Conservation (phyloP, 192 early-diverging fungal genomes). For the Backusella luteola region DNA sequence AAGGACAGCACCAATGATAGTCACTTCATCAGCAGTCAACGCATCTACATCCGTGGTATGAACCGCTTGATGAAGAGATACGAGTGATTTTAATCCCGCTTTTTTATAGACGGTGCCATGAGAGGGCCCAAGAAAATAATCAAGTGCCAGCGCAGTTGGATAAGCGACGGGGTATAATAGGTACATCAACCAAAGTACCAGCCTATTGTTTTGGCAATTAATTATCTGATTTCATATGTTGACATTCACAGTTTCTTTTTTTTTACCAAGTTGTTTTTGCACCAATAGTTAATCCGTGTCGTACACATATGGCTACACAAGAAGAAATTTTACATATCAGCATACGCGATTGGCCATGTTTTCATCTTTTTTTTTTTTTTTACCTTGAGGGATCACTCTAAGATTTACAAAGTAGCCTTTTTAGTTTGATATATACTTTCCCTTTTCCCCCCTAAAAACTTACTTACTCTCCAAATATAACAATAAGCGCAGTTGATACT, state of each 20-base stretch:
- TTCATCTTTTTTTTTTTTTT: not conserved
- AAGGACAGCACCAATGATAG: conserved; percentile 73
- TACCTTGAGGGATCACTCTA: conserved; percentile 79
- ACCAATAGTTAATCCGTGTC: conserved; percentile 88
- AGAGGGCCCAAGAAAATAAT: conserved; percentile 79
- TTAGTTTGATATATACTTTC: not conserved
- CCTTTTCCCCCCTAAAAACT: not conserved
- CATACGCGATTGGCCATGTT: not conserved
- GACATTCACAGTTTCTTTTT: not conserved
- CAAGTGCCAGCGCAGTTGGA: conserved; percentile 84
- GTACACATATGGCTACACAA: conserved; percentile 73
- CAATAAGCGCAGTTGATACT: conserved; percentile 84
- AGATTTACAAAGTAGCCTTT: not conserved
- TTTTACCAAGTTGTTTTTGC: conserved; percentile 72
- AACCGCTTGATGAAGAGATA: conserved; percentile 66
- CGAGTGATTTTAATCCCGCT: conserved; percentile 70
- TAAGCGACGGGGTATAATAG: conserved; percentile 71
- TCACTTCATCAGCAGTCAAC: conserved; percentile 73
- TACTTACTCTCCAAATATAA: conserved; percentile 90
- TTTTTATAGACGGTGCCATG: conserved; percentile 86
- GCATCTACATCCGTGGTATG: conserved; percentile 54
- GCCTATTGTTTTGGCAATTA: conserved; percentile 18
- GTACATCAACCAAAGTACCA: conserved; percentile 65
- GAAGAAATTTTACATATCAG: not conserved
- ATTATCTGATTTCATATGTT: not conserved